Conservation (phyloP, 2,329 filamentous ascomycete species). For the Zymoseptoria pseudotritici region DNA sequence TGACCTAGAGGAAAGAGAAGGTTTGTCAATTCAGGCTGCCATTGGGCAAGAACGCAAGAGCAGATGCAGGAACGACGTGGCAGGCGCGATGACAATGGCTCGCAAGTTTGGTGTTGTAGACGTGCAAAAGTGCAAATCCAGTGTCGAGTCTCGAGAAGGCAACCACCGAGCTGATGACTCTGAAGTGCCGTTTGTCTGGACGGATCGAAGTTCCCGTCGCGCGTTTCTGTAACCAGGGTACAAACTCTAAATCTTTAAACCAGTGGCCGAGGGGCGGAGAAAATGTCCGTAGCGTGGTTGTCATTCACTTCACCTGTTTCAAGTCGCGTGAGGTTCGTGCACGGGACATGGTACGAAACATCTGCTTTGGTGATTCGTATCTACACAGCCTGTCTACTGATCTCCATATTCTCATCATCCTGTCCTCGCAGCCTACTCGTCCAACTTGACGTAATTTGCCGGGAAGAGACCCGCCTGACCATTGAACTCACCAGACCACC, state of each 20-base stretch:
- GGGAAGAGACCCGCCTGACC: conserved; percentile 76
- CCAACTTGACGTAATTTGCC: conserved; percentile 44
- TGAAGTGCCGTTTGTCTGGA: neutral
- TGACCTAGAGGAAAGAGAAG: neutral
- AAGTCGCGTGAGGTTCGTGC: neutral
- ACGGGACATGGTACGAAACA: neutral
- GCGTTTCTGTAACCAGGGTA: neutral
- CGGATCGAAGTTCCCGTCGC: neutral
- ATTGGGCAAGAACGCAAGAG: neutral
- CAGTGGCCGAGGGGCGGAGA: neutral
- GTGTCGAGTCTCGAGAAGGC: neutral
- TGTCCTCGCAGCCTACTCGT: conserved; percentile 33
- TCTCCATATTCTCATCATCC: neutral
- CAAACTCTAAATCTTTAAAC: neutral
- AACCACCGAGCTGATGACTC: neutral
- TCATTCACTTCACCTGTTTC: neutral
- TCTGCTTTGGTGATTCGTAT: neutral
- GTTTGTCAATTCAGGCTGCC: neutral
- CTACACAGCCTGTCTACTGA: neutral
- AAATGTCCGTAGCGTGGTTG: neutral
- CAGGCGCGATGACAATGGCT: neutral
- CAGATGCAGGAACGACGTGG: neutral
- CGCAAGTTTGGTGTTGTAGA: neutral
- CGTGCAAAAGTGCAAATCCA: conserved; percentile 1
- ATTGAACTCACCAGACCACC: conserved; percentile 88